Base-by-base conservation (phyloP, 305 asterid genomes). In the Solanum hybrid region DNA sequence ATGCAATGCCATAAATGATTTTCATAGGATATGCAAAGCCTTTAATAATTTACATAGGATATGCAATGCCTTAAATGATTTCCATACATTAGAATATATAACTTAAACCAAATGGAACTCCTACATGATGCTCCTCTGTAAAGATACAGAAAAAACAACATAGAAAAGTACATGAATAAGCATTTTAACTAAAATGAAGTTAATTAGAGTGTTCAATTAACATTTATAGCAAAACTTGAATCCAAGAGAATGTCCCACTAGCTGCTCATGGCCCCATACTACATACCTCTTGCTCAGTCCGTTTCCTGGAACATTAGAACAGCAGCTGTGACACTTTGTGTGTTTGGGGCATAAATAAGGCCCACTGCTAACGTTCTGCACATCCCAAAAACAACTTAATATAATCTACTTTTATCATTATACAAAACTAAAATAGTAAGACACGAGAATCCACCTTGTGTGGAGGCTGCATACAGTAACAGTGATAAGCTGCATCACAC, bases 331-430 rank as follows among this genome's bases (percentile, higher is more conserved):
- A 88, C 99, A 98, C 93, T 90, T 96, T 1, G 99, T 98, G 91
- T 98, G 99, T 90, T 97, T 94, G 86, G 98, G 98, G 93, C 99
- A 98, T 92, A 98, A 88, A 93, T 96, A 98, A 90, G 98, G 98
- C 42, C 99, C 99, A 91, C 93, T 97, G 87, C 98, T 95, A 87
- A 96, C 97, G 92, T 94, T 98, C 99, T 98, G 96, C 93, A 92
- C 78, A 90, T 86, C 86, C 33, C 84, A 82, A 89, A 91, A 91
- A 74, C 89, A 79, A 92, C 87, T 81, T 42, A 18, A 11, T 24
- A 33, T 67, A 57, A 86, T 61, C 29, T 39, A 64, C 79, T 84
- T 31, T 51, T 61, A 34, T 24, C 11, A 76, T 14, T 87, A 22
- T 82, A 61, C 35, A 77, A 35, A 51, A 71, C 29, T 91, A 7